Evolutionary conservation across 2,329 filamentous ascomycete species (phyloP).

Genomic region (Xylariaceae sp.): DNA sequence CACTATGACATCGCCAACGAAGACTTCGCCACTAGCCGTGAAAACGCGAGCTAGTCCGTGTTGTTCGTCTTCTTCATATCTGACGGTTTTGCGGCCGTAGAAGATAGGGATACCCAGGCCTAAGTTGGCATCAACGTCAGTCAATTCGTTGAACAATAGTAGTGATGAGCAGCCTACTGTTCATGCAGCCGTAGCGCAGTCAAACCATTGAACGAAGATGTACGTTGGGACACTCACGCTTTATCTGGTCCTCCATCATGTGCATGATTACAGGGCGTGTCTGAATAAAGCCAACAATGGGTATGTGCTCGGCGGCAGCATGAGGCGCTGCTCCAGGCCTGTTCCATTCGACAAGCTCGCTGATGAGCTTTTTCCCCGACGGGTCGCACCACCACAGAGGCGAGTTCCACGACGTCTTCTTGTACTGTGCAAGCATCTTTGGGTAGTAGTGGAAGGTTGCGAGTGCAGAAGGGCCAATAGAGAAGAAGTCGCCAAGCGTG

Average conservation of each 20-base stretch:
- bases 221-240: constrained; percentile 2
- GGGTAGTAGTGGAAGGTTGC: constrained; percentile 13
- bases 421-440: constrained; percentile 13
- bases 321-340: constrained; percentile 6
- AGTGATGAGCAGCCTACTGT: neutral
- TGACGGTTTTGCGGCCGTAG: constrained; percentile 12
- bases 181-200: neutral
- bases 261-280: constrained; percentile 4
- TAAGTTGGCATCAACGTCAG: neutral
- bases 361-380: constrained; percentile 8
- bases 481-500: constrained; percentile 10
- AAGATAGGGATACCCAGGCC: constrained; percentile 17
- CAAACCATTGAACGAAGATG: neutral
- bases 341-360: constrained; percentile 13
- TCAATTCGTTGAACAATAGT: no score
- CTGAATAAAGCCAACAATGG: constrained; percentile 9
- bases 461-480: constrained; percentile 12
- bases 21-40: constrained; percentile 18
- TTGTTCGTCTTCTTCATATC: constrained; percentile 19
- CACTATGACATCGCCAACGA: constrained; percentile 30
- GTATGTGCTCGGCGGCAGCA: constrained; percentile 12
- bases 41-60: constrained; percentile 19
- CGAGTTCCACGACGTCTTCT: constrained; percentile 8
- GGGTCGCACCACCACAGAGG: constrained; percentile 13
- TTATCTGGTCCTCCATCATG: constrained; percentile 10